Evolutionary conservation across 768 basidiomycete genomes (phyloP).

Genomic region (Dioszegia hungarica): DNA sequence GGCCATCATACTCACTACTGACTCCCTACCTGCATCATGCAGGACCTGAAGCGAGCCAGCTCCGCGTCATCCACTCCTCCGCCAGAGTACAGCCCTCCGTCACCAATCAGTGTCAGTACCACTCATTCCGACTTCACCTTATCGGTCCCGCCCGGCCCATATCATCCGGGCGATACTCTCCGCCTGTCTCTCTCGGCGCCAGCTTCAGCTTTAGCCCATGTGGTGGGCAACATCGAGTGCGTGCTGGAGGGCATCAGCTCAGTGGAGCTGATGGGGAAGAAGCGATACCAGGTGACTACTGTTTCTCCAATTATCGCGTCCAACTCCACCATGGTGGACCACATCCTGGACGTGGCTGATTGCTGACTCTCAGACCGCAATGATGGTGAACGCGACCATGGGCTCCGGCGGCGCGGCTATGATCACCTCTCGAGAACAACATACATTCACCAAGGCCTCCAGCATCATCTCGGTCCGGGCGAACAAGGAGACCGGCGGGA

Average conservation of each 20-base stretch:
- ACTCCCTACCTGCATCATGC: too few relatives aligned
- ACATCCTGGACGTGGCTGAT: too few relatives aligned
- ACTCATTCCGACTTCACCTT: slow-evolving; percentile 1
- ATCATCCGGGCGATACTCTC: background rate
- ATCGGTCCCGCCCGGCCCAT: background rate
- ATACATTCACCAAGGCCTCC: slow-evolving; percentile 3
- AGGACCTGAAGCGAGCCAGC: background rate
- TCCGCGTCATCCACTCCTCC: background rate
- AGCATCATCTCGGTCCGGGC: background rate
- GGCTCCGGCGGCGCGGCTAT: slow-evolving; percentile 4
- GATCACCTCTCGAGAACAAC: slow-evolving; percentile 10
- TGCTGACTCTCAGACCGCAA: slow-evolving; percentile 1
- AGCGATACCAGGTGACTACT: slow-evolving; percentile 10
- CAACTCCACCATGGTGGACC: too few relatives aligned
- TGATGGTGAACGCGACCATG: slow-evolving; percentile 7
- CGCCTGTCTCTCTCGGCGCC: background rate
- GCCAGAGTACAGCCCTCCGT: background rate
- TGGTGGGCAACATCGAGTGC: background rate
- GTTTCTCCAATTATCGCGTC: too few relatives aligned
- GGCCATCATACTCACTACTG: too few relatives aligned
- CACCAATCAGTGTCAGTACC: background rate
- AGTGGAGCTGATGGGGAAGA: slow-evolving; percentile 15
- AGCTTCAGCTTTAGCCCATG: background rate
- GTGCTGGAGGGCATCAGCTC: slow-evolving; percentile 8
- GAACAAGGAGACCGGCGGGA: background rate